Percentiles rank a stretch among this genome's conserved stretches.
phyloP scores from a whole-genome alignment of 352 stramenopile species.

The Pythium utonaiense region DNA sequence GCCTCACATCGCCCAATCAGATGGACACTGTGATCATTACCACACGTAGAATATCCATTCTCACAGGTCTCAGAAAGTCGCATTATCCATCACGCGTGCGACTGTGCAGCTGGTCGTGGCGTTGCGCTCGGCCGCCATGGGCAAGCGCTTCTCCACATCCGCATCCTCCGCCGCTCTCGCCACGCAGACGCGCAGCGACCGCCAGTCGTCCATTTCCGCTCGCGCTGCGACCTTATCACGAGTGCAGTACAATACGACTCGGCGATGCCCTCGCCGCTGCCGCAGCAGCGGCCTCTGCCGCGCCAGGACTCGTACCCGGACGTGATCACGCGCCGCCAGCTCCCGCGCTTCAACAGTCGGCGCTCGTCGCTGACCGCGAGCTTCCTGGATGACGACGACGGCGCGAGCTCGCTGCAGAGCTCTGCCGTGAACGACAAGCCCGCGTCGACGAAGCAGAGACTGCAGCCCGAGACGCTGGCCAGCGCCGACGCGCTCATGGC shows the following conservation, averaged over 20 bases:
- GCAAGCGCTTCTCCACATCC: too few species aligned
- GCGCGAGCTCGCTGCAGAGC: conserved; percentile 5
- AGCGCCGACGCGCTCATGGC: conserved; percentile 46
- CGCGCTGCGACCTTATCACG: too few species aligned
- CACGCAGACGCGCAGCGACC: too few species aligned
- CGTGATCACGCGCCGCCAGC: conserved; percentile 17
- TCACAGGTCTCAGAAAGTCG: background rate
- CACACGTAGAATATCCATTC: too few species aligned
- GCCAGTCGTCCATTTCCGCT: background rate
- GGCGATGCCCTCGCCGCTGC: background rate
- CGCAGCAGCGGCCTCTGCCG: conserved; percentile 6
- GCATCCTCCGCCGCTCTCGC: too few species aligned
- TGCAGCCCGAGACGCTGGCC: conserved; percentile 31
- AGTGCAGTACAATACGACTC: too few species aligned
- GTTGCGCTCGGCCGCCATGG: too few species aligned
- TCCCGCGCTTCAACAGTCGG: conserved; percentile 32
- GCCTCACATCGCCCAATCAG: background rate
- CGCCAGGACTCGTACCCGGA: conserved; percentile 11
- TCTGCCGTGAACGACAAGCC: background rate
- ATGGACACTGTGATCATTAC: too few species aligned
- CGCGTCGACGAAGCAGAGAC: background rate
- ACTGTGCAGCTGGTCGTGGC: too few species aligned
- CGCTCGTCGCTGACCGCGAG: conserved; percentile 13
- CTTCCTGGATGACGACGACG: conserved; percentile 7
- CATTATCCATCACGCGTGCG: background rate